Percentiles rank a stretch among this genome's conserved stretches.
Evolutionary conservation across 768 basidiomycete species (phyloP).

Genomic region (Leccinellum albellum): DNA sequence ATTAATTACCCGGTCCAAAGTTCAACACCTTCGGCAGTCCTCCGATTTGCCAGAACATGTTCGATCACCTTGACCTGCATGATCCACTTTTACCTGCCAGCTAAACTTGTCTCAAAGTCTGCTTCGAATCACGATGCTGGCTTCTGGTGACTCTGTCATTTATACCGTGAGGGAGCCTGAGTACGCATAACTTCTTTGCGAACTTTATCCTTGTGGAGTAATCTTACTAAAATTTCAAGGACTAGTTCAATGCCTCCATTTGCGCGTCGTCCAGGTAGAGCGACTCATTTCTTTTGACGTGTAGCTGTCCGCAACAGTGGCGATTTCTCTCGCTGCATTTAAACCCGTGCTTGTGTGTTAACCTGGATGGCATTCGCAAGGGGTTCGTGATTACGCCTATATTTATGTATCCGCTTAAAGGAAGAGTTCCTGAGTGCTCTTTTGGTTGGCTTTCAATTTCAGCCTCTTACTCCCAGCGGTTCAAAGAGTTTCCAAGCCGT

Average conservation of each 20-base stretch:
- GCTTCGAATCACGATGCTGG: background rate
- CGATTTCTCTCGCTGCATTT: background rate
- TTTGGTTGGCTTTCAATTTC: too few species aligned
- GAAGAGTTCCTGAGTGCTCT: background rate
- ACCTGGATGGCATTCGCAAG: background rate
- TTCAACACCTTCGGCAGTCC: constrained; percentile 12
- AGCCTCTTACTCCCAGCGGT: background rate
- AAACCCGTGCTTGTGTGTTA: background rate
- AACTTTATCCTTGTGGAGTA: background rate
- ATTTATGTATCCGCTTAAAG: background rate
- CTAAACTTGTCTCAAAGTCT: background rate
- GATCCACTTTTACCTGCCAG: background rate
- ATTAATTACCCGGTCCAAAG: constrained; percentile 7
- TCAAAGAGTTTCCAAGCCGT: background rate
- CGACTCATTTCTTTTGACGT: background rate
- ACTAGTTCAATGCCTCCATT: background rate
- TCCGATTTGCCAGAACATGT: background rate
- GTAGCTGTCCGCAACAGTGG: too few species aligned
- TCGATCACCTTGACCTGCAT: background rate
- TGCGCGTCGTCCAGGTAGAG: background rate
- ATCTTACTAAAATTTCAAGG: background rate
- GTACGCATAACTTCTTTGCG: background rate
- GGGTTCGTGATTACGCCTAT: background rate
- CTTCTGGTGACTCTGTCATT: constrained; percentile 4
- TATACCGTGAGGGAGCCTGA: background rate